A percentile compares a stretch with the other conserved stretches of the same genome.
Conservation (phyloP, 352 stramenopile genomes). For the Albugo candida region DNA sequence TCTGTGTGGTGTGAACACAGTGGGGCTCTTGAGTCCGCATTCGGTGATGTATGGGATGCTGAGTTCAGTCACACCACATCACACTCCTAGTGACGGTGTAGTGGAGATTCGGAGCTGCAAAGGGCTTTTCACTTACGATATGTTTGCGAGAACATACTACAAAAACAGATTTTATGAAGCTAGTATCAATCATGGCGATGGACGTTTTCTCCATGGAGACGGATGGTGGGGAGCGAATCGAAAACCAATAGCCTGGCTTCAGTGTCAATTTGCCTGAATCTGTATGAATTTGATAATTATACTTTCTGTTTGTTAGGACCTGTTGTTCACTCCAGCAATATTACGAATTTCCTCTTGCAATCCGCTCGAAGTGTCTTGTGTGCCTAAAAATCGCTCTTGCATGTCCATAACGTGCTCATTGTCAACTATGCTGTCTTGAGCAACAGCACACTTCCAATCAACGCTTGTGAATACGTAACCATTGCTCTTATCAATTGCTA, state of each 20-base stretch:
- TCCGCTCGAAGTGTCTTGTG: constrained; percentile 12
- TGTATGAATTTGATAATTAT: neutral
- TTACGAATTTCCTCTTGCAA: constrained; percentile 15
- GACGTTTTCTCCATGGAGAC: constrained; percentile 35
- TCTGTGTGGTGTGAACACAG: constrained; percentile 21
- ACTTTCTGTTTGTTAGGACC: too few species aligned
- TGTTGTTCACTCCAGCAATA: too few species aligned
- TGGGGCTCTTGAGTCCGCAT: constrained; percentile 19
- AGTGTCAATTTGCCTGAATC: constrained; percentile 19
- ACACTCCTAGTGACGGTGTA: constrained; percentile 18
- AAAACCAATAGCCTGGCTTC: constrained; percentile 53
- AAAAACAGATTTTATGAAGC: constrained; percentile 28
- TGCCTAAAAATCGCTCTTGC: constrained; percentile 57
- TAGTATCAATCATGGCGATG: constrained; percentile 44
- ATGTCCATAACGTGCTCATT: constrained; percentile 9
- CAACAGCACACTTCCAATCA: constrained; percentile 55
- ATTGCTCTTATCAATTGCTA: constrained; percentile 66
- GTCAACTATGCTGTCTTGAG: constrained; percentile 20
- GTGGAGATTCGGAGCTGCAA: constrained; percentile 42
- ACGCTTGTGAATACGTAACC: constrained; percentile 64
- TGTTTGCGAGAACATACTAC: constrained; percentile 21
- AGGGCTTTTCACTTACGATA: constrained; percentile 12
- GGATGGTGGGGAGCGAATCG: constrained; percentile 21
- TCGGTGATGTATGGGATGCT: constrained; percentile 13
- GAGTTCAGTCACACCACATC: constrained; percentile 13